phyloP scores from a whole-genome alignment of 768 basidiomycete species.

The Psilocybe tampanensis region DNA sequence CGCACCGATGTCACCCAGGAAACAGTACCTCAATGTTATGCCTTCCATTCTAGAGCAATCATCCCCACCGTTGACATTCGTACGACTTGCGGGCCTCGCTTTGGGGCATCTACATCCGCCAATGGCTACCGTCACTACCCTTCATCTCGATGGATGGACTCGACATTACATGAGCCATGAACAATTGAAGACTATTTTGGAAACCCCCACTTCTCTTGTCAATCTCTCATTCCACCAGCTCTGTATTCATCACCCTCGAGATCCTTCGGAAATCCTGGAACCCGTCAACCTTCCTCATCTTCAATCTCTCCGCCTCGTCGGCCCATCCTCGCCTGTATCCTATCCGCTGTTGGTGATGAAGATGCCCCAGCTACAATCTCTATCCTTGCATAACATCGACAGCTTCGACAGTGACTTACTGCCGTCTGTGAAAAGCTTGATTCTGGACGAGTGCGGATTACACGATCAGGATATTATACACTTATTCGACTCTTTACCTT shows the following conservation, averaged over 20 bases:
- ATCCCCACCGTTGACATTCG: constrained; percentile 36
- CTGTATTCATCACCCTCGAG: constrained; percentile 35
- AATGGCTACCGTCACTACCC: constrained; percentile 32
- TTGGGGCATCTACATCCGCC: constrained; percentile 43
- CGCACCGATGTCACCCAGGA: constrained; percentile 28
- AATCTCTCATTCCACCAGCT: constrained; percentile 46
- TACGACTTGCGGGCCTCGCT: constrained; percentile 44
- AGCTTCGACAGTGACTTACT: constrained; percentile 34
- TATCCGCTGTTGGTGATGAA: constrained; percentile 37
- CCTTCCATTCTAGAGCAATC: constrained; percentile 34
- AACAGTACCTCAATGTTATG: constrained; percentile 26
- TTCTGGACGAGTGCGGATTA: constrained; percentile 36
- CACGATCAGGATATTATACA: constrained; percentile 31
- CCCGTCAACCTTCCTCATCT: constrained; percentile 37
- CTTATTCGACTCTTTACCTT: constrained; percentile 37
- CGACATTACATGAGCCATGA: constrained; percentile 34
- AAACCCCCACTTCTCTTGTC: constrained; percentile 34
- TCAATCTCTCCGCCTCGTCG: constrained; percentile 42
- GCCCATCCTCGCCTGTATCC: constrained; percentile 33
- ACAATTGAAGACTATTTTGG: constrained; percentile 37
- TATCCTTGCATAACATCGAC: constrained; percentile 37
- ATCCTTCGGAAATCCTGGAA: constrained; percentile 27
- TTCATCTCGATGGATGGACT: constrained; percentile 47
- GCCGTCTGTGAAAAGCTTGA: constrained; percentile 34
- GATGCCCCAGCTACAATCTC: constrained; percentile 36